These are phyloP conservation scores for Geoglossum cookeanum DNA, from an alignment of 2,329 filamentous ascomycete genomes.

Conservation along the genomic window DNA sequence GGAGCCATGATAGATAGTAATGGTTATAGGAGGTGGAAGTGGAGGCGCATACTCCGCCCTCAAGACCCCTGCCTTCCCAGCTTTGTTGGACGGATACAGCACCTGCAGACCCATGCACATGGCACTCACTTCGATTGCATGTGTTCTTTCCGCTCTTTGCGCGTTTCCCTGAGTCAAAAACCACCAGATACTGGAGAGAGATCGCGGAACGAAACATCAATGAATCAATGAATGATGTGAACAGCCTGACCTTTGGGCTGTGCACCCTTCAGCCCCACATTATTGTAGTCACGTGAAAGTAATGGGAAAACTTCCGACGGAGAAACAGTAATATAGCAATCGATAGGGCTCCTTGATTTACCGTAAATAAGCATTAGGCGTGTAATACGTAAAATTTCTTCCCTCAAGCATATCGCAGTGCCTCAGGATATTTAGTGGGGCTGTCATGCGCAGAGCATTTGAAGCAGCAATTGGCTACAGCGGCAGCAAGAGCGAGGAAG, in stretches of 20 bases:
- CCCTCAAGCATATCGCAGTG: too few species aligned
- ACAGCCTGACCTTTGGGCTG: neutral
- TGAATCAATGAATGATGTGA: neutral
- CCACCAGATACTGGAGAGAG: neutral
- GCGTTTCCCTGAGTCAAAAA: neutral
- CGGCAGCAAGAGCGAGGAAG: too few species aligned
- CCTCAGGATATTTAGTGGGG: too few species aligned
- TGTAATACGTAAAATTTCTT: too few species aligned
- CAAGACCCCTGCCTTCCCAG: neutral
- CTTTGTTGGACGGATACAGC: neutral
- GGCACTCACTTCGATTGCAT: neutral
- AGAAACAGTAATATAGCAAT: too few species aligned
- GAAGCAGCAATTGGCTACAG: too few species aligned
- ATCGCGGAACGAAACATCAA: neutral
- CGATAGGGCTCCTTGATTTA: too few species aligned
- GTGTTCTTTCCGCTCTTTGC: neutral
- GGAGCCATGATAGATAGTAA: neutral
- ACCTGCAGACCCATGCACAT: neutral
- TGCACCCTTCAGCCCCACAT: neutral
- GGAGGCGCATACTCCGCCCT: neutral
- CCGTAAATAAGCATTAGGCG: too few species aligned
- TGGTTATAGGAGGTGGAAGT: neutral
- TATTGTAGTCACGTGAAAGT: neutral
- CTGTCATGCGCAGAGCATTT: too few species aligned
- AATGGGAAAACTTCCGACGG: neutral